phyloP scores from a whole-genome alignment of 192 early-diverging fungal species.

The Linnemannia hyalina region DNA sequence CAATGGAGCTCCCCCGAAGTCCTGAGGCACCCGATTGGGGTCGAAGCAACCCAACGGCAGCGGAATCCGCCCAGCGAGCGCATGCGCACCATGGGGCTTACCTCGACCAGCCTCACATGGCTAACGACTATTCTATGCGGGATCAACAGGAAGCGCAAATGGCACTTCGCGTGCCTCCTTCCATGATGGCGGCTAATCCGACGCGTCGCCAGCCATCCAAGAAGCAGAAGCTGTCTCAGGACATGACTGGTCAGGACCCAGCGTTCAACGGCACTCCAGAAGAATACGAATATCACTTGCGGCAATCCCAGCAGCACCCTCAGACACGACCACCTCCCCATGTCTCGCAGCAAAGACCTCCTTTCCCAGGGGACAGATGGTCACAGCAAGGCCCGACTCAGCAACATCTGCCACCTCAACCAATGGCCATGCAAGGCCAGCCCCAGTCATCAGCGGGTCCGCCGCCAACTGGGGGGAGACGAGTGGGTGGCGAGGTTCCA shows the following conservation, averaged over 20 bases:
- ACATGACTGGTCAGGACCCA: constrained; percentile 5
- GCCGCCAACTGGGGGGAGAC: neutral
- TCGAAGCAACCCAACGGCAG: neutral
- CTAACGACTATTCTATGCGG: constrained; percentile 1
- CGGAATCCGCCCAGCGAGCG: neutral
- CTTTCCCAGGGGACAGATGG: constrained; percentile 26
- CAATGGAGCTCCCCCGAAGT: constrained; percentile 3
- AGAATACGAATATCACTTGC: constrained; percentile 32
- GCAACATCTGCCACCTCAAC: neutral
- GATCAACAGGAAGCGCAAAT: constrained; percentile 1
- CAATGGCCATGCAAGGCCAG: constrained; percentile 2
- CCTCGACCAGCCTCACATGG: neutral
- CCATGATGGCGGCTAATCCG: neutral
- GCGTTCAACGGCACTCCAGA: neutral
- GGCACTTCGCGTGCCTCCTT: neutral
- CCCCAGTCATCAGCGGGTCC: constrained; percentile 1
- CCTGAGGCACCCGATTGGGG: constrained; percentile 17
- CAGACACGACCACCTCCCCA: constrained; percentile 7
- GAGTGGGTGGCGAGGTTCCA: neutral
- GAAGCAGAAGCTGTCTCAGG: constrained; percentile 29
- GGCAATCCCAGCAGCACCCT: constrained; percentile 23
- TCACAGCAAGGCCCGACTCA: neutral
- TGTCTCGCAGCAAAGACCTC: neutral
- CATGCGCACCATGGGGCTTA: constrained; percentile 7
- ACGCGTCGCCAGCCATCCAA: constrained; percentile 19